Evolutionary conservation across 805 yeast genomes (phyloP), one percentile per base, ranked within the genome.

Genomic region (Metschnikowia cerradonensis): DNA sequence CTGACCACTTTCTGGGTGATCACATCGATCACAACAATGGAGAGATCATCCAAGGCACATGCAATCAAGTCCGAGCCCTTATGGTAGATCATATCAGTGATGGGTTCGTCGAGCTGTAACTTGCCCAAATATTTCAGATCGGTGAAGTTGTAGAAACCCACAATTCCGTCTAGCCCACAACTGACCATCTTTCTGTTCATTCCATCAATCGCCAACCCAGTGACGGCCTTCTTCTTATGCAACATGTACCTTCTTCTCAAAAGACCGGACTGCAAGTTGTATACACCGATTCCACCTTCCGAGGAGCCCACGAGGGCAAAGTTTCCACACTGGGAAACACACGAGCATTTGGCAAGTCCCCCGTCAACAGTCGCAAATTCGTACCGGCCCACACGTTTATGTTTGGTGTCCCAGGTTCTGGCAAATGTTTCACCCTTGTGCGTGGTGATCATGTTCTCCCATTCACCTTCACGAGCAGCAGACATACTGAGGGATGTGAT

Each of bases 381-480:
- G 75, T 84, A 81, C 52, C 85, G 79, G 20, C 97, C 97, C 3
- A 90, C 82, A 62, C 90, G 83, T 55, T 88, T 91, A 52, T 78
- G 80, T 55, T 80, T 80, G 6, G 90, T 81, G 62, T 84, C 85
- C 98, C 99, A 94, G 1, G 96, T 88, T 59, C 96, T 81, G 1
- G 97, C 99, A 68, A 82, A 83, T 1, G 75, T 68, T 61, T 88
- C 94, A 52, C 84, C 89, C 60, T 84, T 84, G 68, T 94, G 98
- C 0, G 89, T 92, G 19, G 98, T 89, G 5, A 95, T 64, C 47
- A 94, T 77, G 61, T 91, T 91, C 62, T 90, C 98, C 99, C 99
- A 94, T 48, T 90, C 91, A 33, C 89, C 90, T 62, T 83, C 84
- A 61, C 94, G 79, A 23, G 88, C 79, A 52, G 82, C 82, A 53